Evolutionary conservation across 1,284 basidiomycete genomes (phyloP).

Genomic region (Pseudozyma sp.): DNA sequence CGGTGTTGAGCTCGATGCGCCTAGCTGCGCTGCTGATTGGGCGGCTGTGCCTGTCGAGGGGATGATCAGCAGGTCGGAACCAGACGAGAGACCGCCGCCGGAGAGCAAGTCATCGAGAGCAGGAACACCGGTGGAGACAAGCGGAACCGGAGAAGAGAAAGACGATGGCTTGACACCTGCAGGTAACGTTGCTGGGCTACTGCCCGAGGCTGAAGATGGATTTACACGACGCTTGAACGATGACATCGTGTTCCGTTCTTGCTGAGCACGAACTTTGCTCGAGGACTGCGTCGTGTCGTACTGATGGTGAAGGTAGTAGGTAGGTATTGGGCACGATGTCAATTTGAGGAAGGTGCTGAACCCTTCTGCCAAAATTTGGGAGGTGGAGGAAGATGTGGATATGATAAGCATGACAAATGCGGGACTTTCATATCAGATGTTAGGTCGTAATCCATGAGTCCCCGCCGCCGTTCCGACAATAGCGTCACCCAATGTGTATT

Average conservation of each 20-base stretch:
- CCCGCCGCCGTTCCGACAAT: too few relatives aligned
- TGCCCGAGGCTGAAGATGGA: constrained; percentile 57
- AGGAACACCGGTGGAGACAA: constrained; percentile 88
- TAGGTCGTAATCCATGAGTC: background rate
- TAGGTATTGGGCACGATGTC: too few relatives aligned
- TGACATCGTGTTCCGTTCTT: constrained; percentile 70
- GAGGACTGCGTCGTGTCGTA: background rate
- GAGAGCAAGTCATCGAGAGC: constrained; percentile 96
- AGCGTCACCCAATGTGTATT: background rate
- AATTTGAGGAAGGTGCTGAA: background rate
- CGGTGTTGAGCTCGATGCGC: constrained; percentile 77
- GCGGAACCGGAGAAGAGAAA: constrained; percentile 75
- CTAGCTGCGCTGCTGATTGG: constrained; percentile 44
- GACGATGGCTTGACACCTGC: constrained; percentile 77
- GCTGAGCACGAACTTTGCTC: background rate
- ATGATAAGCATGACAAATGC: constrained; percentile 5
- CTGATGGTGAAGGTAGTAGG: background rate
- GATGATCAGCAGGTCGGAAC: constrained; percentile 79
- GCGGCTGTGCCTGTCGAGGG: constrained; percentile 54
- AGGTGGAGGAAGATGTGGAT: constrained; percentile 20
- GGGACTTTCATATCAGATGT: background rate
- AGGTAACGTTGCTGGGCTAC: constrained; percentile 67
- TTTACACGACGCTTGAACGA: constrained; percentile 82
- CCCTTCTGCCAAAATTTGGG: constrained; percentile 14
- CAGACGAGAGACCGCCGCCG: constrained; percentile 84